These are phyloP conservation scores for Candida oleophila DNA, from an alignment of 805 yeast species.

Conservation along the genomic window DNA sequence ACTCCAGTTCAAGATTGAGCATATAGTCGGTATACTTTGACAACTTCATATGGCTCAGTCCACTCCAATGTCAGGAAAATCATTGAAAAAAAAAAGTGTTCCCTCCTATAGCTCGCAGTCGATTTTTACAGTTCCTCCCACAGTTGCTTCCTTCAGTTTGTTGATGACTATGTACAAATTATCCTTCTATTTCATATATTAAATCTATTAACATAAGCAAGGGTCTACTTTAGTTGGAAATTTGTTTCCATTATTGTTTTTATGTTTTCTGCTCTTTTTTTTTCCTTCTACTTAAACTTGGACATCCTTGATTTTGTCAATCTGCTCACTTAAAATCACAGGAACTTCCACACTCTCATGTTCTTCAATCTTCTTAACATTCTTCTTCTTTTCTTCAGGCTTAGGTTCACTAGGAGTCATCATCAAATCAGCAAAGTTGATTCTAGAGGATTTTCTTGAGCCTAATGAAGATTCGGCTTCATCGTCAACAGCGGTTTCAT, in stretches of 20 bases:
- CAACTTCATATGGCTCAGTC: no score
- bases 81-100: no score
- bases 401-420: conserved; percentile 42
- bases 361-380: conserved; percentile 22
- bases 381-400: conserved; percentile 10
- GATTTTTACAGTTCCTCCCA: no score
- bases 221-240: no score
- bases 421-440: conserved; percentile 45
- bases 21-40: no score
- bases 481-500: conserved; percentile 44
- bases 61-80: no score
- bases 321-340: conserved; percentile 43
- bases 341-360: conserved; percentile 54
- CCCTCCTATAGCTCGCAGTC: no score
- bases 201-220: no score
- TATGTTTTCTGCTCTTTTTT: background rate
- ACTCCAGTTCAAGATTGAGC: no score
- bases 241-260: background rate
- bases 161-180: no score
- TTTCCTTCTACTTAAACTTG: conserved; percentile 11
- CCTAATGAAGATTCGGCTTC: conserved; percentile 7
- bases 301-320: conserved; percentile 37
- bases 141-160: no score
- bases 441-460: conserved; percentile 17
- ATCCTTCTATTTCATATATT: no score